Percentiles rank a stretch among this genome's conserved stretches.
These are phyloP conservation scores for Irpex lacteus DNA, from an alignment of 1,284 basidiomycete species.

Conservation along the genomic window DNA sequence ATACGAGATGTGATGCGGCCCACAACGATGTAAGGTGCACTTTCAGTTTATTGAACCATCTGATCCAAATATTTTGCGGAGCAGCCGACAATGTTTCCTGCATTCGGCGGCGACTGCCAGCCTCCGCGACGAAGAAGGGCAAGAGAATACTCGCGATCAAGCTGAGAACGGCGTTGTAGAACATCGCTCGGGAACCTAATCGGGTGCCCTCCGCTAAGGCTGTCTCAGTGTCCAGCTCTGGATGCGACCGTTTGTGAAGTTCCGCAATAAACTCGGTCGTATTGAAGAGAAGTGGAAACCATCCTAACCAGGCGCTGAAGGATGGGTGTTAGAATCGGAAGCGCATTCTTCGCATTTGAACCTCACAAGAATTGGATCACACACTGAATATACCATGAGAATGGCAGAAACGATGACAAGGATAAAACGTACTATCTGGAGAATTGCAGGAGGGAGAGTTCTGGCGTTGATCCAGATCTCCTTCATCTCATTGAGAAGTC, in stretches of 20 bases:
- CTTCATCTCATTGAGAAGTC: slow-evolving; percentile 49
- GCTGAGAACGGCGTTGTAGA: slow-evolving; percentile 73
- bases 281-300: slow-evolving; percentile 92
- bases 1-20: slow-evolving; percentile 72
- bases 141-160: slow-evolving; percentile 69
- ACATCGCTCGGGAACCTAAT: slow-evolving; percentile 80
- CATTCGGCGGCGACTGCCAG: slow-evolving; percentile 23
- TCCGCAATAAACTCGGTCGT: slow-evolving; percentile 86
- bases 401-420: slow-evolving; percentile 11
- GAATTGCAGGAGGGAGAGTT: slow-evolving; percentile 72
- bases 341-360: slow-evolving; percentile 6
- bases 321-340: slow-evolving; percentile 10
- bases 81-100: slow-evolving; percentile 24
- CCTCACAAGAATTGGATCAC: slow-evolving; percentile 86
- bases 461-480: slow-evolving; percentile 70
- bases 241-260: slow-evolving; percentile 61
- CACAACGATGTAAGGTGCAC: slow-evolving; percentile 68
- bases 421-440: slow-evolving; percentile 67
- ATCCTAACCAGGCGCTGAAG: slow-evolving; percentile 72
- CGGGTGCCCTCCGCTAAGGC: slow-evolving; percentile 72
- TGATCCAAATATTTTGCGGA: slow-evolving; percentile 19
- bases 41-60: slow-evolving; percentile 36
- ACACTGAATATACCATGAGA: slow-evolving; percentile 41
- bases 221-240: slow-evolving; percentile 33
- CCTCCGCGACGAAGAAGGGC: slow-evolving; percentile 63